These are phyloP conservation scores for Apophysomyces trapeziformis DNA, from an alignment of 371 early-diverging fungal species.

Conservation along the genomic window DNA sequence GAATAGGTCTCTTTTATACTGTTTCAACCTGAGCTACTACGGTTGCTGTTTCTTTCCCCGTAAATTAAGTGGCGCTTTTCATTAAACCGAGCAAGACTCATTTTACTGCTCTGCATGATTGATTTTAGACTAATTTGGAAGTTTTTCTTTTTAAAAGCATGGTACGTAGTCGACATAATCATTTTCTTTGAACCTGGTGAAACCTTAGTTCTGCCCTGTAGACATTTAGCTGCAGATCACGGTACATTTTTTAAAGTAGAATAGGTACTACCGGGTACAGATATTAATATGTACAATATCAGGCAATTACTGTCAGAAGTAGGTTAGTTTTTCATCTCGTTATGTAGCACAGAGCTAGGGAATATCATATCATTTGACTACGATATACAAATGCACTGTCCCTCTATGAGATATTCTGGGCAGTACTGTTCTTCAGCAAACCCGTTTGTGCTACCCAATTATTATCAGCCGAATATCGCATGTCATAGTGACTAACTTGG, in stretches of 20 bases:
- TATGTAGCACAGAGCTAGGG: not conserved
- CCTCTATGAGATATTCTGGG: not conserved
- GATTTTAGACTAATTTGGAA: not conserved
- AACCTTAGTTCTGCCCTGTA: too few relatives aligned
- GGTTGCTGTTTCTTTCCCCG: not conserved
- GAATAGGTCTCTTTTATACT: slow-evolving; percentile 1
- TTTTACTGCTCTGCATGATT: not conserved
- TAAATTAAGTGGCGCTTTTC: not conserved
- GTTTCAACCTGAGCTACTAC: too few relatives aligned
- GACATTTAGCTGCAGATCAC: not conserved
- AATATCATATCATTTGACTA: slow-evolving; percentile 1
- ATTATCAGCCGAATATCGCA: not conserved
- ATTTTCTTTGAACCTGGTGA: not conserved
- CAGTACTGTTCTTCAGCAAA: not conserved
- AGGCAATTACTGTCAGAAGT: slow-evolving; percentile 2
- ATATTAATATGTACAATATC: slow-evolving; percentile 1
- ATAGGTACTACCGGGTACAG: not conserved
- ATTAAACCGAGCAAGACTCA: not conserved
- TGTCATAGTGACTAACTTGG: slow-evolving; percentile 1
- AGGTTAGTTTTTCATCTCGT: slow-evolving; percentile 1
- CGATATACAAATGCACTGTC: not conserved
- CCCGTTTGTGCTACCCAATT: not conserved
- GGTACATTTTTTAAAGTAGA: not conserved
- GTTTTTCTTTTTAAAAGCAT: slow-evolving; percentile 5
- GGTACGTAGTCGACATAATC: not conserved